Percentiles rank a stretch among this genome's conserved stretches.
phyloP scores from a whole-genome alignment of 129 eudicot genomes.

The Tagetes patula region DNA sequence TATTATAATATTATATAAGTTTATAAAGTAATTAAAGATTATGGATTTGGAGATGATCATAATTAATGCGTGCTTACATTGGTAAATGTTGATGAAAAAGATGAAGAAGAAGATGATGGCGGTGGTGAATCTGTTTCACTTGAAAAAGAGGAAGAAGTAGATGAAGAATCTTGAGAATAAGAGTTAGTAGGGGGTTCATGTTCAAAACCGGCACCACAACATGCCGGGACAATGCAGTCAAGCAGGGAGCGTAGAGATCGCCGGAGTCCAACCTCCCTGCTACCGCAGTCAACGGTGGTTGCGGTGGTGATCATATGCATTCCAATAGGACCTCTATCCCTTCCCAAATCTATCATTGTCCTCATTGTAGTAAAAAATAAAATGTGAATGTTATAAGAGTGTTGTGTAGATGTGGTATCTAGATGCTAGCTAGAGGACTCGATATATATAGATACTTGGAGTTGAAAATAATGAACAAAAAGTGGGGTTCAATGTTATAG shows the following conservation, averaged over 20 bases:
- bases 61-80: slow-evolving; percentile 9
- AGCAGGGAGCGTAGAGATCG: slow-evolving; percentile 34
- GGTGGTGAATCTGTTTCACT: slow-evolving; percentile 37
- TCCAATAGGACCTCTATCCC: slow-evolving; percentile 43
- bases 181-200: slow-evolving; percentile 6
- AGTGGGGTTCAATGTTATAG: neutral
- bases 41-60: neutral
- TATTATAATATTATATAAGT: too few species aligned
- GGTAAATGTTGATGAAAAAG: neutral
- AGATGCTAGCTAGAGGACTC: slow-evolving; percentile 30
- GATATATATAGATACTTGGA: slow-evolving; percentile 30
- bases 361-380: slow-evolving; percentile 22
- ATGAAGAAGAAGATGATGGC: slow-evolving; percentile 12
- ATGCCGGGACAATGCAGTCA: slow-evolving; percentile 34
- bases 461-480: neutral
- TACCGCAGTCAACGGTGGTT: slow-evolving; percentile 38
- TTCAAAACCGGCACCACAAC: slow-evolving; percentile 42
- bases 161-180: slow-evolving; percentile 18
- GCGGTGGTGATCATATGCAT: slow-evolving; percentile 37
- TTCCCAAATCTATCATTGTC: slow-evolving; percentile 46
- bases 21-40: neutral
- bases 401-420: slow-evolving; percentile 24
- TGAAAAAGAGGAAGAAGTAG: slow-evolving; percentile 31
- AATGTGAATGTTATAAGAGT: slow-evolving; percentile 6
- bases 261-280: slow-evolving; percentile 39